Evolutionary conservation across 129 eudicot species (phyloP).

Genomic region (Artemisia argyi): DNA sequence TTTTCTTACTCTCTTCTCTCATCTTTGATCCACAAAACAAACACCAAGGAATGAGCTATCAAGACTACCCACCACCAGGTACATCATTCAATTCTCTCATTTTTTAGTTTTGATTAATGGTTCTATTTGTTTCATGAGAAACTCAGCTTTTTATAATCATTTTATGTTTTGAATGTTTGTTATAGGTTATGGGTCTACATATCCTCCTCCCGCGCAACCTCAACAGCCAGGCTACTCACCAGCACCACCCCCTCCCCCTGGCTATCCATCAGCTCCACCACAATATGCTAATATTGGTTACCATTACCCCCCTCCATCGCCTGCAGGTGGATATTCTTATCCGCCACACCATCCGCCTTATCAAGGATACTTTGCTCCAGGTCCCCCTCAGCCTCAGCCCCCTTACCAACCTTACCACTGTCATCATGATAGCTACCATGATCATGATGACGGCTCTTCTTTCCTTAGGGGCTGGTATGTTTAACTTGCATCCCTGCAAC

Average conservation of each 20-base stretch:
- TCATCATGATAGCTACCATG: conserved; percentile 8
- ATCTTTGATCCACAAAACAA: neutral
- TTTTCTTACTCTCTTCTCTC: neutral
- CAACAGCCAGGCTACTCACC: conserved; percentile 5
- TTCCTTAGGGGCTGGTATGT: conserved; percentile 34
- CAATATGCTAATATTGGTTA: conserved; percentile 16
- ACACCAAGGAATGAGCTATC: conserved; percentile 25
- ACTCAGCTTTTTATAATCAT: neutral
- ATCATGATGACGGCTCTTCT: conserved; percentile 23
- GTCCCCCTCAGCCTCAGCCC: conserved; percentile 20
- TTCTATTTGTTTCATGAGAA: neutral
- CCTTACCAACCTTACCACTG: conserved; percentile 24
- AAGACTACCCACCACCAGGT: conserved; percentile 27
- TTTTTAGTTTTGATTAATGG: neutral
- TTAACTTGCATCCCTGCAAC: neutral
- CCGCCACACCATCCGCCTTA: conserved; percentile 20
- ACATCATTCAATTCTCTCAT: neutral
- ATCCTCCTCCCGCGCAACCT: conserved; percentile 19
- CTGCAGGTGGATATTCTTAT: conserved; percentile 12
- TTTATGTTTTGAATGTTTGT: neutral
- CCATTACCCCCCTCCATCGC: conserved; percentile 1
- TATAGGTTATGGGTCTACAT: conserved; percentile 17
- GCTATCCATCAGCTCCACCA: conserved; percentile 24
- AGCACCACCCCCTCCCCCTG: conserved; percentile 13
- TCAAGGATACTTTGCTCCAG: conserved; percentile 37